These are phyloP conservation scores for Aspergillus felis DNA, from an alignment of 2,329 filamentous ascomycete genomes.

Conservation along the genomic window DNA sequence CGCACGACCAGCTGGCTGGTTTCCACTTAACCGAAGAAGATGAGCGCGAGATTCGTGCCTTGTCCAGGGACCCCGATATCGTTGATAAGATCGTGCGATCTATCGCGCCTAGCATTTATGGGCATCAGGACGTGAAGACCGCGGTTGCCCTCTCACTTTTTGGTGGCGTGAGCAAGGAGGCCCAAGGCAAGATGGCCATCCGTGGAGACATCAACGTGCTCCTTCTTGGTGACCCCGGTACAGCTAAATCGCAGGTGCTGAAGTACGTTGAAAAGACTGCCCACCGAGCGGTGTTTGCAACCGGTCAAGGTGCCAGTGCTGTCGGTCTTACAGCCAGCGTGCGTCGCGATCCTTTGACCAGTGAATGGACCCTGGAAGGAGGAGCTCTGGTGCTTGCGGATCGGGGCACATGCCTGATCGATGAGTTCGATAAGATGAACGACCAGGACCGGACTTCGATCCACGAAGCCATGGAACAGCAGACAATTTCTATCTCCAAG, in stretches of 20 bases:
- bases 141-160: constrained; percentile 92
- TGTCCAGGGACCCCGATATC: constrained; percentile 87
- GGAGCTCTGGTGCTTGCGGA: constrained; percentile 93
- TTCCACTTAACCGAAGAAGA: constrained; percentile 95
- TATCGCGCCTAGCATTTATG: constrained; percentile 96
- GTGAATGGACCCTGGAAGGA: constrained; percentile 96
- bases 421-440: constrained; percentile 99
- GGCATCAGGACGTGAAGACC: constrained; percentile 95
- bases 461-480: constrained; percentile 99
- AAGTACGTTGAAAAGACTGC: constrained; percentile 98
- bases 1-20: constrained; percentile 93
- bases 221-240: constrained; percentile 92
- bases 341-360: constrained; percentile 88
- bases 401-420: constrained; percentile 90
- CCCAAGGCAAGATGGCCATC: constrained; percentile 83
- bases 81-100: constrained; percentile 89
- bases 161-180: constrained; percentile 86
- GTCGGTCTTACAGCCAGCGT: constrained; percentile 97
- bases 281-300: constrained; percentile 94
- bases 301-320: constrained; percentile 92
- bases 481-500: constrained; percentile 98
- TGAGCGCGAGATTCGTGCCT: constrained; percentile 79
- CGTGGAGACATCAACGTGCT: constrained; percentile 98
- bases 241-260: constrained; percentile 93
- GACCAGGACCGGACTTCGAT: constrained; percentile 97